These are phyloP conservation scores for Turnera subulata DNA, from an alignment of 345 rosid genomes.

Conservation along the genomic window DNA sequence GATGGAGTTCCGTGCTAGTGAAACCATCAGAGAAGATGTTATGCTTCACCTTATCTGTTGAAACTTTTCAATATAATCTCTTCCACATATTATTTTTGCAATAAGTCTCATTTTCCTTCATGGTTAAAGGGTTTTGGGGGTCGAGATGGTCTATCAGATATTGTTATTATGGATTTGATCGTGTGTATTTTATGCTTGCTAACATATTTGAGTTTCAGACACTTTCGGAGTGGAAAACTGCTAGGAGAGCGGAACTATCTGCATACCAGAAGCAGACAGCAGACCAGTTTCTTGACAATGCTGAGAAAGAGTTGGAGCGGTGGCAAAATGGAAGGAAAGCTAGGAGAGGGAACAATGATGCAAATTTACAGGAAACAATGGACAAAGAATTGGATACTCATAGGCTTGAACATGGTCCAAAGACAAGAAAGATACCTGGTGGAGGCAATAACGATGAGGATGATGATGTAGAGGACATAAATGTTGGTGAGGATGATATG, in stretches of 20 bases:
- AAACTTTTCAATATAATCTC: conserved; percentile 6
- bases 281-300: conserved; percentile 60
- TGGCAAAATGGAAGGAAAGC: conserved; percentile 88
- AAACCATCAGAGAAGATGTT: neutral
- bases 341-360: conserved; percentile 52
- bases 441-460: conserved; percentile 68
- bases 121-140: too few species aligned
- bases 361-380: conserved; percentile 92
- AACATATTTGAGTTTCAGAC: conserved; percentile 30
- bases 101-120: neutral
- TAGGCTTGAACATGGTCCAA: conserved; percentile 94
- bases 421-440: conserved; percentile 78
- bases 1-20: neutral
- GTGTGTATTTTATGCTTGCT: neutral
- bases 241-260: conserved; percentile 69
- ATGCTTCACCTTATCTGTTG: conserved; percentile 6
- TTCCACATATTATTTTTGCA: neutral
- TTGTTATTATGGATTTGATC: neutral
- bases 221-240: conserved; percentile 71
- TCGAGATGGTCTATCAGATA: neutral
- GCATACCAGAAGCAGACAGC: conserved; percentile 79
- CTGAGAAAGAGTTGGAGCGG: conserved; percentile 89
- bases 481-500: conserved; percentile 82
- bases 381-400: conserved; percentile 92
- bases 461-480: conserved; percentile 85